Base-by-base conservation (phyloP, 2,329 filamentous ascomycete genomes). In the Pseudogymnoascus sp. region DNA sequence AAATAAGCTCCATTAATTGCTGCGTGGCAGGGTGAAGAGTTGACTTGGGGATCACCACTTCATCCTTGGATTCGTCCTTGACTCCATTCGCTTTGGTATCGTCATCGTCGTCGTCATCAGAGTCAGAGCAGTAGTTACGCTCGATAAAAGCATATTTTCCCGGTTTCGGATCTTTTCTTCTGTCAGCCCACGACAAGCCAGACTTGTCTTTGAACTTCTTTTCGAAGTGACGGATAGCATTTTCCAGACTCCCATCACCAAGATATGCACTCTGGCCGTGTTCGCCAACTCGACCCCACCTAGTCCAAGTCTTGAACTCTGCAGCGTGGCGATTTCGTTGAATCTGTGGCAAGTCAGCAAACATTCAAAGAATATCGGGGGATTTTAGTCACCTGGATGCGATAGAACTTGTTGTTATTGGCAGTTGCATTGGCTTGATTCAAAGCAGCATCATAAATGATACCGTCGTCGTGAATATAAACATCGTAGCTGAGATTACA, bases 401-500 rank as follows among this genome's bases (percentile, higher is more conserved):
- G 82, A 69, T 92, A 93, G 71, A 92, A 93, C 66, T 94, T 94
- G 73, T 94, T 93, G 73, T 89, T 88, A 70, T 93, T 94, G 53
- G 80, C 74, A 0, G 77, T 75, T 0, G 88, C 77, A 66, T 91
- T 89, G 9, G 90, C 88, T 71, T 92, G 88, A 66, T 92, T 94
- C 50, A 95, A 77, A 0, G 88, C 85, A 0, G 88, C 90, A 70
- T 95, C 90, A 71, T 83, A 93, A 57, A 93, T 90, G 61, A 87
- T 74, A 18, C 84, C 83, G 38, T 80, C 73, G 1, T 80, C 74
- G 63, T 87, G 87, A 61, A 93, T 82, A 68, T 88, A 85, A 33
- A 95, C 89, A 33, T 15, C 74, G 12, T 67, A 70, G 9, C 62
- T 6, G 2, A 77, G 67, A 2, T 71, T 67, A 58, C 75, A 77